A percentile compares a stretch with the other conserved stretches of the same genome.
phyloP scores from a whole-genome alignment of 2,329 filamentous ascomycete species.

The Hirsutella minnesotensis region DNA sequence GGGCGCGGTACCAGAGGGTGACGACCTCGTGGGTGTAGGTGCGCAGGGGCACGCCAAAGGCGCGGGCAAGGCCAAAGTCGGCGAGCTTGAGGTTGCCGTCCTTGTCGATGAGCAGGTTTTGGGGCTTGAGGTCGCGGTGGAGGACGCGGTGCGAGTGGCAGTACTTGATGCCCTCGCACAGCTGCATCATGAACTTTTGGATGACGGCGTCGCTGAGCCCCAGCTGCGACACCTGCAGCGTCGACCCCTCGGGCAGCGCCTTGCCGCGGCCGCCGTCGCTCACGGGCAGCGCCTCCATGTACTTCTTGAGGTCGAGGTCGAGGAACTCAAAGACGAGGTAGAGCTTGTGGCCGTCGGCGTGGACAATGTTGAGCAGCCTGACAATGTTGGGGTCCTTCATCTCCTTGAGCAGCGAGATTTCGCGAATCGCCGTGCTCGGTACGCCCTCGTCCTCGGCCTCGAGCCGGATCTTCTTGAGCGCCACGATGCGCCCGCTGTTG shows the following conservation, averaged over 20 bases:
- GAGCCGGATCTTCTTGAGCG: constrained; percentile 89
- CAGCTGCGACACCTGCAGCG: constrained; percentile 49
- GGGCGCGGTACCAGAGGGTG: constrained; percentile 84
- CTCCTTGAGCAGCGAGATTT: constrained; percentile 89
- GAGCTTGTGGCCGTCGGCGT: constrained; percentile 88
- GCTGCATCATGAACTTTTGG: constrained; percentile 86
- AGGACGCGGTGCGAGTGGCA: constrained; percentile 82
- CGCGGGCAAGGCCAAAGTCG: constrained; percentile 80
- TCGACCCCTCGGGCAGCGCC: constrained; percentile 67
- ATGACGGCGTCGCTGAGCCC: constrained; percentile 71
- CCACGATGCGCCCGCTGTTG: constrained; percentile 74
- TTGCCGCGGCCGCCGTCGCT: constrained; percentile 77
- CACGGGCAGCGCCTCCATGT: constrained; percentile 84
- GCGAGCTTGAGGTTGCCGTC: constrained; percentile 84
- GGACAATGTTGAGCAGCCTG: constrained; percentile 79
- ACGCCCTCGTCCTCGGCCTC: constrained; percentile 93
- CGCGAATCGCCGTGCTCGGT: constrained; percentile 83
- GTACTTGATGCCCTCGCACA: constrained; percentile 74
- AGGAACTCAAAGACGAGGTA: constrained; percentile 91
- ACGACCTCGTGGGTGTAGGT: constrained; percentile 95
- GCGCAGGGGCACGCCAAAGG: constrained; percentile 80
- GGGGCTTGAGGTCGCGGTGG: constrained; percentile 81
- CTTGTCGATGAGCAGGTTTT: constrained; percentile 77
- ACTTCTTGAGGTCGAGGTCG: constrained; percentile 86
- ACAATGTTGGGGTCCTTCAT: constrained; percentile 90